phyloP scores from a whole-genome alignment of 1,284 basidiomycete genomes.

The Gomphus bonarii region DNA sequence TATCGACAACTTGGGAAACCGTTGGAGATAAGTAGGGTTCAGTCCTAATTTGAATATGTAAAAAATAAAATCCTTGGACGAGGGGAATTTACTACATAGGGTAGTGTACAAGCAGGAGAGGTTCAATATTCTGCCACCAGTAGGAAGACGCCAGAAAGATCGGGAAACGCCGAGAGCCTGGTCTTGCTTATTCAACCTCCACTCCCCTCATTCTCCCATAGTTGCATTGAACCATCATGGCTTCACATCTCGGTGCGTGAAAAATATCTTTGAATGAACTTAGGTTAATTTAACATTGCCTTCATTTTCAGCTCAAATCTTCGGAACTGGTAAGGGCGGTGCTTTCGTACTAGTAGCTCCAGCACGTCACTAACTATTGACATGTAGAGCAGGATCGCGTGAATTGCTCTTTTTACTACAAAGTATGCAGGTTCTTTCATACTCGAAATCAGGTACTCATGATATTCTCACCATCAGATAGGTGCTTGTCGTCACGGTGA shows the following conservation, averaged over 20 bases:
- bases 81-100: no score
- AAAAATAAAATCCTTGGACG: no score
- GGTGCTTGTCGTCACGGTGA: slow-evolving; percentile 95
- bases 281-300: neutral
- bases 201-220: neutral
- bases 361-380: neutral
- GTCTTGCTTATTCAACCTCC: neutral
- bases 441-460: neutral
- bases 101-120: no score
- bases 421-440: slow-evolving; percentile 40
- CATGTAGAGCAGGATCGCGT: slow-evolving; percentile 76
- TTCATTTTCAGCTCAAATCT: slow-evolving; percentile 28
- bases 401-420: slow-evolving; percentile 94
- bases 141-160: neutral
- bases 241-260: slow-evolving; percentile 47
- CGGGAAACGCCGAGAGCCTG: slow-evolving; percentile 1
- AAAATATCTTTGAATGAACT: neutral
- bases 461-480: slow-evolving; percentile 42
- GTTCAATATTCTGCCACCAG: neutral
- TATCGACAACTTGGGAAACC: no score
- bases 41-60: no score
- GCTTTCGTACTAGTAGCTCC: neutral
- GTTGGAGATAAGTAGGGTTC: no score
- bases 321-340: slow-evolving; percentile 41
- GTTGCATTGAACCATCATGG: slow-evolving; percentile 30